phyloP scores from a whole-genome alignment of 768 basidiomycete species.

The Amanita phalloides region DNA sequence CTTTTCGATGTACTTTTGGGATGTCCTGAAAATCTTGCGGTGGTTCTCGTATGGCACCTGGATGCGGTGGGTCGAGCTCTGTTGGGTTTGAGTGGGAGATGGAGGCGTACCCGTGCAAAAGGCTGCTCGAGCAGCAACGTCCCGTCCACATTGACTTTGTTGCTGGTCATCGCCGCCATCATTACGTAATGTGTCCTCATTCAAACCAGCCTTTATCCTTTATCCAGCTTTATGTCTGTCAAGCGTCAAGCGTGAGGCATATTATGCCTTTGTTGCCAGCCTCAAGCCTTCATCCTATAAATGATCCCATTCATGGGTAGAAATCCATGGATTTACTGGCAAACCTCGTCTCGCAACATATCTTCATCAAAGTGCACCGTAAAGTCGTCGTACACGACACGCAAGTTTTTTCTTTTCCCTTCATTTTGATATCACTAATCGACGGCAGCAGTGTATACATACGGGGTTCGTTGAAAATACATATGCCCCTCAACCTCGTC shows the following conservation, averaged over 20 bases:
- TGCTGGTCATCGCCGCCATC: conserved; percentile 7
- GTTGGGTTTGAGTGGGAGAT: background rate
- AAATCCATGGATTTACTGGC: background rate
- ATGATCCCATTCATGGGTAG: background rate
- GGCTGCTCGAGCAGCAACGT: conserved; percentile 79
- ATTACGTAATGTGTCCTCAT: background rate
- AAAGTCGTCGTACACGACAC: background rate
- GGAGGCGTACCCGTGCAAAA: conserved; percentile 47
- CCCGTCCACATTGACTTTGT: conserved; percentile 62
- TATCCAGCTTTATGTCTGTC: background rate
- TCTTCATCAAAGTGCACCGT: background rate
- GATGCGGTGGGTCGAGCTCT: background rate
- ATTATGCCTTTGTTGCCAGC: too few relatives aligned
- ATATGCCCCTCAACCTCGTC: background rate
- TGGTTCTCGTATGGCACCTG: conserved; percentile 89
- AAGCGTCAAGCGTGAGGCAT: background rate
- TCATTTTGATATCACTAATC: background rate
- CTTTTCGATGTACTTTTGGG: conserved; percentile 74
- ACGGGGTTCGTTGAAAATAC: background rate
- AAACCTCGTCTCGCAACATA: conserved; percentile 1
- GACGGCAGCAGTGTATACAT: background rate
- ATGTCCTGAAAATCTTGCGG: conserved; percentile 76
- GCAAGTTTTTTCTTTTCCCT: background rate
- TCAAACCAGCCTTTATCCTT: background rate
- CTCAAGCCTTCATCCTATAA: background rate